phyloP scores from a whole-genome alignment of 768 basidiomycete genomes.

The Butyriboletus loyo region DNA sequence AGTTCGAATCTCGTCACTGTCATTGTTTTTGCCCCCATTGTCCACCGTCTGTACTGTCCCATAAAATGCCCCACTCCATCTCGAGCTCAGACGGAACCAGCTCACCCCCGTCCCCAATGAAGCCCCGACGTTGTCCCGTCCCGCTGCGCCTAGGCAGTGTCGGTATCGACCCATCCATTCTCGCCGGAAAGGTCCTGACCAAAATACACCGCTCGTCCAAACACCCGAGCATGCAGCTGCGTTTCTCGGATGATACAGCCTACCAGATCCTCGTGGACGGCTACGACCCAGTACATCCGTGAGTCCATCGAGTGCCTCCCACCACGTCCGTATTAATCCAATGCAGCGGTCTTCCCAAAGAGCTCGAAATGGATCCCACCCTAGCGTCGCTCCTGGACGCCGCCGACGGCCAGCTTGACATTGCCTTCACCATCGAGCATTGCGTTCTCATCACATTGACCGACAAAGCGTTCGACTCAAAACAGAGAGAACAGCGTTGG shows the following conservation, averaged over 20 bases:
- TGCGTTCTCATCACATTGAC: conserved; percentile 53
- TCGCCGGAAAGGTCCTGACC: conserved; percentile 45
- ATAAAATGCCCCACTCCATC: conserved; percentile 15
- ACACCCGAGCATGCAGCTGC: conserved; percentile 48
- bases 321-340: background rate
- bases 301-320: conserved; percentile 1
- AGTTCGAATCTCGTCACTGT: conserved; percentile 62
- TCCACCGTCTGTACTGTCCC: conserved; percentile 1
- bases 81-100: conserved; percentile 9
- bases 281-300: conserved; percentile 52
- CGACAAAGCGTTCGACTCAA: conserved; percentile 56
- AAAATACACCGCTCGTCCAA: conserved; percentile 38
- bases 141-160: conserved; percentile 31
- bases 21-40: conserved; percentile 26
- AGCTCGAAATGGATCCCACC: conserved; percentile 49
- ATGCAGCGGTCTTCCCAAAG: conserved; percentile 51
- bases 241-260: conserved; percentile 42
- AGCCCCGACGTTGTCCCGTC: conserved; percentile 32
- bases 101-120: conserved; percentile 20
- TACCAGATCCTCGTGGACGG: conserved; percentile 60
- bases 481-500: conserved; percentile 32
- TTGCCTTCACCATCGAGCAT: conserved; percentile 45
- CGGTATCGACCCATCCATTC: conserved; percentile 40
- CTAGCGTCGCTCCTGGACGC: conserved; percentile 43
- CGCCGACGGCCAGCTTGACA: conserved; percentile 27